phyloP scores from a whole-genome alignment of 306 rosid species.

The Ceratonia siliqua region DNA sequence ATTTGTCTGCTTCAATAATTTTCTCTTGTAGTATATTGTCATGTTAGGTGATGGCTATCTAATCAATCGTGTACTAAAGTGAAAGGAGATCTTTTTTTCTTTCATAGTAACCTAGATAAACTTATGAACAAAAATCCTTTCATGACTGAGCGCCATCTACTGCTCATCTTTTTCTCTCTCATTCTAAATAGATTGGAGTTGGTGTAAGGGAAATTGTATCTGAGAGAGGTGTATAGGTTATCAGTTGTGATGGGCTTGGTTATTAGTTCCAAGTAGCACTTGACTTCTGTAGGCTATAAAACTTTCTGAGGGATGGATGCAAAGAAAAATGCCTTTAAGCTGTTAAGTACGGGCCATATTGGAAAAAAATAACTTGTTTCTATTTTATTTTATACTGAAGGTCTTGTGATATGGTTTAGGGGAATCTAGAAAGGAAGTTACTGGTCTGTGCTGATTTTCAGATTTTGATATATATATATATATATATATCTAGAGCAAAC shows the following conservation, averaged over 20 bases:
- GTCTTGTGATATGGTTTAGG: too few species aligned
- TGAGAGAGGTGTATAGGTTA: too few species aligned
- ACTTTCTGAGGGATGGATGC: neutral
- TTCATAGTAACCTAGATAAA: neutral
- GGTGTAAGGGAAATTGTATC: too few species aligned
- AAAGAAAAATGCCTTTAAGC: neutral
- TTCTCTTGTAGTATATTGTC: neutral
- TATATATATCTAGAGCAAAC: too few species aligned
- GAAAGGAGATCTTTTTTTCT: neutral
- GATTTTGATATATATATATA: too few species aligned
- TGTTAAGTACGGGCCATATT: neutral
- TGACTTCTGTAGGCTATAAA: neutral
- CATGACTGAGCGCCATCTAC: neutral
- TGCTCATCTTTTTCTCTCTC: neutral
- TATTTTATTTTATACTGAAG: neutral
- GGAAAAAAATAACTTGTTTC: neutral
- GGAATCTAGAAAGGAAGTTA: too few species aligned
- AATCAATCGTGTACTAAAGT: neutral
- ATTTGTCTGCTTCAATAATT: neutral
- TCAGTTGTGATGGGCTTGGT: neutral
- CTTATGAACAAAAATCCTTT: neutral
- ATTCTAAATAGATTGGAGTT: neutral
- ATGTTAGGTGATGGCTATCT: neutral
- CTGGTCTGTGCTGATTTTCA: too few species aligned
- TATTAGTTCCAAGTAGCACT: neutral